Percentiles rank a stretch among this genome's conserved stretches.
phyloP scores from a whole-genome alignment of 1,139 yeast species.

The Yamadazyma kanchanaburiensis region DNA sequence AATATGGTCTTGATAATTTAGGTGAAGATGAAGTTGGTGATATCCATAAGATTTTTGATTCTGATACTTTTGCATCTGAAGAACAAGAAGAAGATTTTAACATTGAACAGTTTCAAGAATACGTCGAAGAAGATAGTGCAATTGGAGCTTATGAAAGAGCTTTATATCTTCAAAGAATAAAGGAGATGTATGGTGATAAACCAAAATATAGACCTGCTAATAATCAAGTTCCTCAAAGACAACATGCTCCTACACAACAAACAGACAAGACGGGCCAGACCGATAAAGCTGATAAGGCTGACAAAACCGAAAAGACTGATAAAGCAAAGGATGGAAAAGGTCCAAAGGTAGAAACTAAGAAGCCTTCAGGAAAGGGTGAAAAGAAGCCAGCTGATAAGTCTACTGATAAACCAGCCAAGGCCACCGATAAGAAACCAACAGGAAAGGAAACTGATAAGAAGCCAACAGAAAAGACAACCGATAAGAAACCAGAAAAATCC shows the following conservation, averaged over 20 bases:
- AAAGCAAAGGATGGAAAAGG: not conserved
- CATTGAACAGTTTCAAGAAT: constrained; percentile 10
- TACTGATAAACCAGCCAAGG: too few species aligned
- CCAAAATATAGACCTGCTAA: constrained; percentile 2
- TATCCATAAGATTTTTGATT: constrained; percentile 8
- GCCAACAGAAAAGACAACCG: not conserved
- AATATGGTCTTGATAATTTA: constrained; percentile 19
- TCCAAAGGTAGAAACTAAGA: not conserved
- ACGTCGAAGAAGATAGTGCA: constrained; percentile 9
- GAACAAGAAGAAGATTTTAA: constrained; percentile 8
- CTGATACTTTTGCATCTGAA: constrained; percentile 7
- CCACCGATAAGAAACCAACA: too few species aligned
- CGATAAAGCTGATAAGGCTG: not conserved
- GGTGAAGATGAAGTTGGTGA: constrained; percentile 2
- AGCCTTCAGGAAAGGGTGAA: not conserved
- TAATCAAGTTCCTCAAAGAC: constrained; percentile 3
- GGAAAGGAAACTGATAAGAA: not conserved
- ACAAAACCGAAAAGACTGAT: too few species aligned
- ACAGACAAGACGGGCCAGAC: not conserved
- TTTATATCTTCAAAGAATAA: constrained; percentile 7
- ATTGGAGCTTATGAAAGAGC: constrained; percentile 12
- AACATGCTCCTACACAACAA: constrained; percentile 1
- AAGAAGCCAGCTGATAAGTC: not conserved
- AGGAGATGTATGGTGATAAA: constrained; percentile 4
- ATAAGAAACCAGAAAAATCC: not conserved